Conservation (phyloP, 306 rosid species). For the Notholithocarpus densiflorus region DNA sequence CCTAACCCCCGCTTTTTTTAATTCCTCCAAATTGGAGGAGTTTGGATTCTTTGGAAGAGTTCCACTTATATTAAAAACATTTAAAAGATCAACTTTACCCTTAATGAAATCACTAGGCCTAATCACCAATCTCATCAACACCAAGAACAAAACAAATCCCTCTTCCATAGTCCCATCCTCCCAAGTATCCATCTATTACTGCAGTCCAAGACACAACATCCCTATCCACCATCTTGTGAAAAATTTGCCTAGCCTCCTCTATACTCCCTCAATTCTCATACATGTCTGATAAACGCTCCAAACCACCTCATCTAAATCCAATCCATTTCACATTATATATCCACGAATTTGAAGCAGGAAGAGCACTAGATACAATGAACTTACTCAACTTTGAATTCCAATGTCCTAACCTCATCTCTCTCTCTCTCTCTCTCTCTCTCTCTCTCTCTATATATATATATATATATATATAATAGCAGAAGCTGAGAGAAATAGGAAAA, state of each 20-base stretch:
- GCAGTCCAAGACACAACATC: constrained; percentile 56
- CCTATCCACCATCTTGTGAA: too few species aligned
- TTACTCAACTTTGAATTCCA: too few species aligned
- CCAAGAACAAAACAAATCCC: constrained; percentile 55
- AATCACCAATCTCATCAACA: constrained; percentile 37
- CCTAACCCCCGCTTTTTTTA: too few species aligned
- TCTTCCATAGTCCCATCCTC: constrained; percentile 43
- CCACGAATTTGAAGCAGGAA: constrained; percentile 66
- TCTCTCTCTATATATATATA: too few species aligned
- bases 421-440: too few species aligned
- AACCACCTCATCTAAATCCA: constrained; percentile 63
- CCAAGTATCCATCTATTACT: too few species aligned
- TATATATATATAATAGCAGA: too few species aligned
- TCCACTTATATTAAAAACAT: too few species aligned
- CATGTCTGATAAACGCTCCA: constrained; percentile 59
- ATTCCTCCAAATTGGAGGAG: too few species aligned
- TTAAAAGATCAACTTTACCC: too few species aligned
- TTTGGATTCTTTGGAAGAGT: too few species aligned
- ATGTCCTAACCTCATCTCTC: constrained; percentile 39
- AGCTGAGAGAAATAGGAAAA: too few species aligned
- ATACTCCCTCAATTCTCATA: constrained; percentile 72
- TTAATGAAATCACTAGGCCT: constrained; percentile 45
- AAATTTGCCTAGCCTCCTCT: constrained; percentile 42
- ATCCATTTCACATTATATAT: constrained; percentile 39
- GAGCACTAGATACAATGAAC: constrained; percentile 25